Conservation (phyloP, 805 yeast species). For the Myxozyma kluyveri region DNA sequence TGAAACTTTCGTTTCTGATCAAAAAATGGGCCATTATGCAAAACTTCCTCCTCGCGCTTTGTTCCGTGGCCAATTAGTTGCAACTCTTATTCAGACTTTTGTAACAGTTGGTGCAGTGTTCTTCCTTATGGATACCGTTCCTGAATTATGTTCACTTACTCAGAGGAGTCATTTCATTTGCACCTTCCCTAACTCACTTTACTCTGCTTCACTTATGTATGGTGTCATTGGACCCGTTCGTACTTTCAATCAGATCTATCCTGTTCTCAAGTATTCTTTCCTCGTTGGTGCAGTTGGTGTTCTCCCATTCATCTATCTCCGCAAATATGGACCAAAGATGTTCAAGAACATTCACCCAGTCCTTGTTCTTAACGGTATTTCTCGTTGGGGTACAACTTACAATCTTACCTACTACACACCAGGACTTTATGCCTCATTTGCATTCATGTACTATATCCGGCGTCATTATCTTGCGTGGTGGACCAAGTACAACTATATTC, state of each 20-base stretch:
- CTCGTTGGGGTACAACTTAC: constrained; percentile 18
- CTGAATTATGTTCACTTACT: constrained; percentile 44
- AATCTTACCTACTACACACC: constrained; percentile 12
- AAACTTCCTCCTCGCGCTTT: constrained; percentile 62
- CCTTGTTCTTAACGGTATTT: constrained; percentile 4
- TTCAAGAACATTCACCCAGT: constrained; percentile 9
- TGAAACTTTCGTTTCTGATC: constrained; percentile 51
- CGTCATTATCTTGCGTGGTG: constrained; percentile 62
- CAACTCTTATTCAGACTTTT: constrained; percentile 47
- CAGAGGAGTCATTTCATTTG: constrained; percentile 51
- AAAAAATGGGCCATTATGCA: constrained; percentile 64
- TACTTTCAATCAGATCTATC: constrained; percentile 26
- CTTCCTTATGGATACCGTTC: constrained; percentile 42
- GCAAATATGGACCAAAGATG: constrained; percentile 4
- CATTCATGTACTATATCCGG: constrained; percentile 57
- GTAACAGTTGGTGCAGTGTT: constrained; percentile 45
- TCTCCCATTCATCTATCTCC: constrained; percentile 14
- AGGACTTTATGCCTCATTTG: constrained; percentile 41
- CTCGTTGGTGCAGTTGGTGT: constrained; percentile 27
- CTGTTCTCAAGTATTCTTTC: constrained; percentile 26
- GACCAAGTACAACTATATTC: constrained; percentile 67
- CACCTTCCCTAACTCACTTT: constrained; percentile 48
- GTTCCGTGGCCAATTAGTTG: constrained; percentile 51
- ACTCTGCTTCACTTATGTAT: constrained; percentile 56
- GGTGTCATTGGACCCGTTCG: constrained; percentile 33